Evolutionary conservation across 1,139 yeast genomes (phyloP).

Genomic region (Pichia norvegensis): DNA sequence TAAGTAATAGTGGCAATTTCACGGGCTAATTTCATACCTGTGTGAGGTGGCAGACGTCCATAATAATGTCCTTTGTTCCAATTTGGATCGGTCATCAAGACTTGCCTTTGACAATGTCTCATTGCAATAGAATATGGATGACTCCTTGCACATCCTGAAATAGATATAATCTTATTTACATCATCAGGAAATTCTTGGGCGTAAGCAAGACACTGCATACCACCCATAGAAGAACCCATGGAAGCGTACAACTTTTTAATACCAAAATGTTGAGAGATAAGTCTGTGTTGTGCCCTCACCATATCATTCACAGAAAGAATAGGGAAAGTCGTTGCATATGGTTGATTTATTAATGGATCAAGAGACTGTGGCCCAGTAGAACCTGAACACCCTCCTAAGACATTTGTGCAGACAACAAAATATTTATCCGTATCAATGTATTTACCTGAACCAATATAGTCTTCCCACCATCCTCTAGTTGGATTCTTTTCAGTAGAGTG

Average conservation of each 20-base stretch:
- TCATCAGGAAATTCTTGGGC: conserved; percentile 76
- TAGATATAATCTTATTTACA: conserved; percentile 64
- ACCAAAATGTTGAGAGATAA: conserved; percentile 54
- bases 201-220: conserved; percentile 89
- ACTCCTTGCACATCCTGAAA: conserved; percentile 87
- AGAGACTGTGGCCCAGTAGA: conserved; percentile 86
- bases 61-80: conserved; percentile 92
- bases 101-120: conserved; percentile 90
- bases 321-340: conserved; percentile 85
- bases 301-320: conserved; percentile 79
- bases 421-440: conserved; percentile 74
- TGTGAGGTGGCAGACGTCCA: conserved; percentile 69
- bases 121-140: conserved; percentile 93
- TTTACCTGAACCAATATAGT: conserved; percentile 78
- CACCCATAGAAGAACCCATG: conserved; percentile 94
- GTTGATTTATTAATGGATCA: conserved; percentile 61
- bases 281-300: conserved; percentile 79
- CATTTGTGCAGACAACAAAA: conserved; percentile 83
- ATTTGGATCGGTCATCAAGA: conserved; percentile 86
- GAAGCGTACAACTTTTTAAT: conserved; percentile 64
- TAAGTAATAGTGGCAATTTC: conserved; percentile 92
- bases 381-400: conserved; percentile 90
- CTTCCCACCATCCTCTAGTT: conserved; percentile 93
- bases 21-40: conserved; percentile 90
- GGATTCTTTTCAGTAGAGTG: conserved; percentile 66